phyloP scores from a whole-genome alignment of 306 rosid species.

The Senna siamea region DNA sequence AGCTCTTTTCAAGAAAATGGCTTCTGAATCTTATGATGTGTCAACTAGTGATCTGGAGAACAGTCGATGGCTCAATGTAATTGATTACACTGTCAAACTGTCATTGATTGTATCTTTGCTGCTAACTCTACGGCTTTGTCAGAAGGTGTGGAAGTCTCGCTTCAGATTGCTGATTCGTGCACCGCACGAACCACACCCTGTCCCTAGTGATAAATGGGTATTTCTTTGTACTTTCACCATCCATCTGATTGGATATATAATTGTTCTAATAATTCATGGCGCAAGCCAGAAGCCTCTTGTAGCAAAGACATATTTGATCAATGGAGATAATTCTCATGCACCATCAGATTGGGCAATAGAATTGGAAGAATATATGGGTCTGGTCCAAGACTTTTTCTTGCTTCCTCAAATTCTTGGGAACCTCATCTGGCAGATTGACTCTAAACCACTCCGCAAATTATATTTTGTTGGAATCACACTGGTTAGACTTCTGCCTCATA shows the following conservation, averaged over 20 bases:
- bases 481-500: conserved; percentile 86
- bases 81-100: conserved; percentile 80
- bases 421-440: conserved; percentile 79
- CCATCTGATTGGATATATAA: conserved; percentile 65
- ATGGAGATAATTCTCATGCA: conserved; percentile 41
- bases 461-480: conserved; percentile 79
- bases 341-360: conserved; percentile 62
- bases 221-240: conserved; percentile 52
- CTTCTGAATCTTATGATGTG: conserved; percentile 52
- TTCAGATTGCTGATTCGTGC: conserved; percentile 62
- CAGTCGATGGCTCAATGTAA: conserved; percentile 60
- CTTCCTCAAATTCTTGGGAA: conserved; percentile 85
- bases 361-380: conserved; percentile 81
- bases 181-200: conserved; percentile 59
- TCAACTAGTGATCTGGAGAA: conserved; percentile 60
- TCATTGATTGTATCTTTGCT: conserved; percentile 68
- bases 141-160: conserved; percentile 93
- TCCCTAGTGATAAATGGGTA: conserved; percentile 77
- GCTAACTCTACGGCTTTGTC: conserved; percentile 79
- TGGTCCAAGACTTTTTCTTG: conserved; percentile 88
- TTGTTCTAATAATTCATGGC: conserved; percentile 60
- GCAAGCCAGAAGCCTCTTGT: conserved; percentile 48
- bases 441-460: conserved; percentile 75
- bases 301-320: conserved; percentile 33
- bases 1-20: conserved; percentile 70